Conservation (phyloP, 2,329 filamentous ascomycete species). For the Aspergillus cejpii region DNA sequence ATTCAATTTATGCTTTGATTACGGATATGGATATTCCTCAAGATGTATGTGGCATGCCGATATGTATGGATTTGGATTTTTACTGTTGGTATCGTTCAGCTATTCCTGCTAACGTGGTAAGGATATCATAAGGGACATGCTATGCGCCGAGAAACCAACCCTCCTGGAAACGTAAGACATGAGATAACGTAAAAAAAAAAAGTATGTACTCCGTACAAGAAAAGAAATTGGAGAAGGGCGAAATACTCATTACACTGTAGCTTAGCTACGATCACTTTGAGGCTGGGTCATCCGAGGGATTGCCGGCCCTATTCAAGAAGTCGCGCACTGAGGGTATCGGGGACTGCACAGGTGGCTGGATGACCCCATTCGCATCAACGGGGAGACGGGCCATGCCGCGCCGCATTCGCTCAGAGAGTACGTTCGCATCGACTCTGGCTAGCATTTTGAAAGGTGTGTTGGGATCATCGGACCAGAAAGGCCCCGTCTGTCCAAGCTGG, state of each 20-base stretch:
- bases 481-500: slow-evolving; percentile 12
- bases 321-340: not conserved
- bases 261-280: too few species aligned
- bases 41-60: too few species aligned
- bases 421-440: slow-evolving; percentile 30
- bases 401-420: slow-evolving; percentile 24
- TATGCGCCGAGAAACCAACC: not conserved
- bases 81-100: not conserved
- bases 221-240: not conserved
- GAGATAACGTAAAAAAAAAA: not conserved
- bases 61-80: too few species aligned
- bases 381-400: slow-evolving; percentile 24
- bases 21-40: too few species aligned
- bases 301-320: not conserved
- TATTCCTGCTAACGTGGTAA: not conserved
- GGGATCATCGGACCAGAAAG: slow-evolving; percentile 29
- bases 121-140: not conserved
- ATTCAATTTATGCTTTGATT: not conserved
- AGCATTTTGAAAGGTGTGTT: slow-evolving; percentile 38
- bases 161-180: not conserved
- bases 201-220: too few species aligned
- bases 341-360: slow-evolving; percentile 13
- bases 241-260: too few species aligned
- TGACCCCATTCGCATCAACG: slow-evolving; percentile 31
- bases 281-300: too few species aligned